Evolutionary conservation across 2,329 filamentous ascomycete genomes (phyloP).

Genomic region (Alternaria brassicicola): DNA sequence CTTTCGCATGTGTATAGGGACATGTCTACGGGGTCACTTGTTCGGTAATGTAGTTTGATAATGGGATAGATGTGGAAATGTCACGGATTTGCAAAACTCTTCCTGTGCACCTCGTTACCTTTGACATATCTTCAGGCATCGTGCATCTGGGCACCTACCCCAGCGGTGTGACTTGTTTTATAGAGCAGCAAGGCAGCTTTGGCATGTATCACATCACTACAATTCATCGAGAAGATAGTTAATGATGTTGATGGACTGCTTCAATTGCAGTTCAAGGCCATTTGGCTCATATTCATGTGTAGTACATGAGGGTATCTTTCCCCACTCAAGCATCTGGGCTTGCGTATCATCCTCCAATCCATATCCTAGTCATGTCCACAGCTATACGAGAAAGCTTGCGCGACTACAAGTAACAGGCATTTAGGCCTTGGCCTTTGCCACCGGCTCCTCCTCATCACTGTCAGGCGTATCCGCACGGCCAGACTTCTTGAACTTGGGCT

Average conservation of each 20-base stretch:
- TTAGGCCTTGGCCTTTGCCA: constrained; percentile 10
- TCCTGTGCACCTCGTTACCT: background rate
- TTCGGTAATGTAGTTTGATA: constrained; percentile 14
- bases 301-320: constrained; percentile 13
- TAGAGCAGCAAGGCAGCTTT: background rate
- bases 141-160: background rate
- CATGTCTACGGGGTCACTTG: background rate
- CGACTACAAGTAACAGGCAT: background rate
- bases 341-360: background rate
- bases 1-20: constrained; percentile 7
- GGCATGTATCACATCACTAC: background rate
- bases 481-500: constrained; percentile 42
- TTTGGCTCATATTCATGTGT: background rate
- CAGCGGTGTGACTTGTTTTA: background rate
- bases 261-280: background rate
- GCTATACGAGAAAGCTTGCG: background rate
- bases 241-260: background rate
- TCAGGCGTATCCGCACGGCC: constrained; percentile 25
- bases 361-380: background rate
- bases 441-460: constrained; percentile 33
- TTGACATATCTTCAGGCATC: background rate
- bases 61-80: constrained; percentile 1
- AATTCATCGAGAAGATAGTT: background rate
- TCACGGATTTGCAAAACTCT: background rate
- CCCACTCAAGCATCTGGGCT: background rate